Conservation (phyloP, 2,329 filamentous ascomycete species). For the Phialophora tarda region DNA sequence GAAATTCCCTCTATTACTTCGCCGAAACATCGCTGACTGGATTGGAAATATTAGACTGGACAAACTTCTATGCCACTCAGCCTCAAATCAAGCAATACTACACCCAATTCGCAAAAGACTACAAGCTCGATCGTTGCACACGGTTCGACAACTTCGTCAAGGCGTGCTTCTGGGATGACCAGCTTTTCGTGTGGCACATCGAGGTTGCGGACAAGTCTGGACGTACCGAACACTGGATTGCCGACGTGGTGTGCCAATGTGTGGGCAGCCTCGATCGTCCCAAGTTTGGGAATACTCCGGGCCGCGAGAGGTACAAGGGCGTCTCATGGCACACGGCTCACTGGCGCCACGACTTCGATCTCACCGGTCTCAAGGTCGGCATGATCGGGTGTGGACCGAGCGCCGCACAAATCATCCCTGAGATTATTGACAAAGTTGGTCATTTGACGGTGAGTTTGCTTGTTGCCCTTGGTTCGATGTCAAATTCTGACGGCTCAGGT, state of each 20-base stretch:
- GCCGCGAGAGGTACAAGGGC: conserved; percentile 22
- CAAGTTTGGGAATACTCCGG: conserved; percentile 25
- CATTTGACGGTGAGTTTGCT: conserved; percentile 9
- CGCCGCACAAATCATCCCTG: conserved; percentile 29
- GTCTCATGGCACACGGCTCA: conserved; percentile 17
- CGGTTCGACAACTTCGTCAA: conserved; percentile 23
- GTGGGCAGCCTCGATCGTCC: conserved; percentile 23
- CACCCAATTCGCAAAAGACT: conserved; percentile 14
- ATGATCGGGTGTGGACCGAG: conserved; percentile 30
- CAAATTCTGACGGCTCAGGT: neutral
- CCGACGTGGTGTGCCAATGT: conserved; percentile 25
- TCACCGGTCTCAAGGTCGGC: conserved; percentile 15
- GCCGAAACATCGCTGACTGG: neutral
- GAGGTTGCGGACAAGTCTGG: conserved; percentile 16
- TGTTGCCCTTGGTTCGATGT: neutral
- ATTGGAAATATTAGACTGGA: conserved; percentile 14
- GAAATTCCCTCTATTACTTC: neutral
- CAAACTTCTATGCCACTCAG: conserved; percentile 20
- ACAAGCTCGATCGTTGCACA: conserved; percentile 20
- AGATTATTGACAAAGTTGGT: conserved; percentile 21
- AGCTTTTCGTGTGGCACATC: conserved; percentile 25
- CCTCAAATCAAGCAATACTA: conserved; percentile 25
- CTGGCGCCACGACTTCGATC: conserved; percentile 13
- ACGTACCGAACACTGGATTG: conserved; percentile 23
- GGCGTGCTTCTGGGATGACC: conserved; percentile 27